Evolutionary conservation across 2,329 filamentous ascomycete genomes (phyloP).

Genomic region (Aspergillus ochraceus): DNA sequence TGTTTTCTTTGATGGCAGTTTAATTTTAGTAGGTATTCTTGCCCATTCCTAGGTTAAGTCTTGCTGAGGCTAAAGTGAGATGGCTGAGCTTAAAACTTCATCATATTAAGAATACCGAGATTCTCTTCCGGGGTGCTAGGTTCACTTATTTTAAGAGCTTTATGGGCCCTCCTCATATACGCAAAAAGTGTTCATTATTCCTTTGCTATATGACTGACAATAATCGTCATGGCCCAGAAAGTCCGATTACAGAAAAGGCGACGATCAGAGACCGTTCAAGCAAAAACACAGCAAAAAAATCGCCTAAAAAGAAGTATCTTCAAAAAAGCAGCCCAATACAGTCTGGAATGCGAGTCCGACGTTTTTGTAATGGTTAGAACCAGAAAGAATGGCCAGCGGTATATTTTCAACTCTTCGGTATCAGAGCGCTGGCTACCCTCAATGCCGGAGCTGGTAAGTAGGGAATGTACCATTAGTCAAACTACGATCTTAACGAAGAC

Average conservation of each 20-base stretch:
- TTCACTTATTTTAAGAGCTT: no score
- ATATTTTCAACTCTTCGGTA: background rate
- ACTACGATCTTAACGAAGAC: background rate
- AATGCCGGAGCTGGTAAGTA: background rate
- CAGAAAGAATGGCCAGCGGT: slow-evolving; percentile 1
- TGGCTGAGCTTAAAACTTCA: no score
- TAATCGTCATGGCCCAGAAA: background rate
- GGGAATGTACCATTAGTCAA: background rate
- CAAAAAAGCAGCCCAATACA: slow-evolving; percentile 1
- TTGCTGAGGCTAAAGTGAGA: no score
- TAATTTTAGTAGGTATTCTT: no score
- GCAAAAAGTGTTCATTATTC: no score
- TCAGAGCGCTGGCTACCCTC: slow-evolving; percentile 2
- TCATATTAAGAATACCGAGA: no score
- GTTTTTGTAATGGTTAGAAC: slow-evolving; percentile 2
- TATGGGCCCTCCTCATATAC: no score
- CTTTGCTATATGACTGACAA: no score
- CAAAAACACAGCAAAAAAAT: slow-evolving; percentile 1
- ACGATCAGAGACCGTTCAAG: background rate
- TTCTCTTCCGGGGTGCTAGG: no score
- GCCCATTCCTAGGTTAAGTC: no score
- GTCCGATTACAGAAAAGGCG: background rate
- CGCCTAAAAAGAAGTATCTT: background rate
- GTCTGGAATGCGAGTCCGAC: slow-evolving; percentile 1
- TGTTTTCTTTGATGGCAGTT: no score